Conservation (phyloP, 352 stramenopile genomes). For the Phytophthora europaea region DNA sequence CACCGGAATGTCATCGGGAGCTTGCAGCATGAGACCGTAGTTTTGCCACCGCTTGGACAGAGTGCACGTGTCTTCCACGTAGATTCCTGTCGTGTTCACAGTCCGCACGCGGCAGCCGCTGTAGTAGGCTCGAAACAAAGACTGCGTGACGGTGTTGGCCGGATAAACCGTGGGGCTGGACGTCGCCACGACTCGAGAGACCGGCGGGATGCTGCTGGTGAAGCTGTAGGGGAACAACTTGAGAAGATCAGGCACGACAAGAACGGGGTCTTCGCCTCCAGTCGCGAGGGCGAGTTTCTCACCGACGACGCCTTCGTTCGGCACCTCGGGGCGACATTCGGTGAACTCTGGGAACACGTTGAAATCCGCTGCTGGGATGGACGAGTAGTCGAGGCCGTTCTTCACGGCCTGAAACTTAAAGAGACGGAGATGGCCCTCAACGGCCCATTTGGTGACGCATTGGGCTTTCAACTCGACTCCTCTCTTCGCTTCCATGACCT, state of each 20-base stretch:
- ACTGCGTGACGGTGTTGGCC: conserved; percentile 32
- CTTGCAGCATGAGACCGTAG: conserved; percentile 24
- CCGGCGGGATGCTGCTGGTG: conserved; percentile 22
- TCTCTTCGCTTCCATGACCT: conserved; percentile 26
- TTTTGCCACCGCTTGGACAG: conserved; percentile 1
- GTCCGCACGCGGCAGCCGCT: conserved; percentile 25
- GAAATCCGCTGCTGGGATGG: conserved; percentile 39
- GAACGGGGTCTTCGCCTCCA: conserved; percentile 24
- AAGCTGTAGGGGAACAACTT: conserved; percentile 41
- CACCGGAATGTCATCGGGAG: conserved; percentile 16
- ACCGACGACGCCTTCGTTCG: conserved; percentile 19
- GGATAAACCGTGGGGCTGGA: conserved; percentile 30
- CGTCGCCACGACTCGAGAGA: conserved; percentile 25
- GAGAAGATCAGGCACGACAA: conserved; percentile 34
- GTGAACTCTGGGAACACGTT: conserved; percentile 43
- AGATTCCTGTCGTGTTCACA: conserved; percentile 23
- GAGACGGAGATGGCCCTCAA: conserved; percentile 26
- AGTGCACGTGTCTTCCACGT: conserved; percentile 14
- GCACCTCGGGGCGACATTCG: conserved; percentile 29
- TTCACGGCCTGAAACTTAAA: conserved; percentile 42
- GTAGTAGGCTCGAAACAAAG: conserved; percentile 32
- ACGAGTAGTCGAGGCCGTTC: conserved; percentile 41
- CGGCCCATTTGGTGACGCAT: conserved; percentile 36
- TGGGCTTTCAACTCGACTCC: conserved; percentile 18
- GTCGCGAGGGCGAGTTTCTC: conserved; percentile 37